Evolutionary conservation across 1,139 yeast genomes (phyloP).

Genomic region (Scheffersomyces illinoinensis): DNA sequence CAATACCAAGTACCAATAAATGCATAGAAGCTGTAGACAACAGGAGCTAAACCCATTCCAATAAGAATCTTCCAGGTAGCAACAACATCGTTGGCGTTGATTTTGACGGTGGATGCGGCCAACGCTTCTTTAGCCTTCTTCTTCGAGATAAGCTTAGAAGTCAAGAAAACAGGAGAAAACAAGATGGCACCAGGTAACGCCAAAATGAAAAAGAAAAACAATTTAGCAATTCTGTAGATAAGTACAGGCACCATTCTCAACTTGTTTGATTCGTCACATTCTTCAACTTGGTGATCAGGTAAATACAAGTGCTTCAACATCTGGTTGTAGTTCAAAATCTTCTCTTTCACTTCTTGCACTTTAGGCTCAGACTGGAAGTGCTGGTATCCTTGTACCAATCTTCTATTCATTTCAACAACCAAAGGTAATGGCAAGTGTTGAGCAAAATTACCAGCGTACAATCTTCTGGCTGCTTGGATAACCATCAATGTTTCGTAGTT

Average conservation of each 20-base stretch:
- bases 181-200: constrained; percentile 46
- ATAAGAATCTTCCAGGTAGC: constrained; percentile 83
- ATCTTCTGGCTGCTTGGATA: constrained; percentile 40
- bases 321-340: constrained; percentile 37
- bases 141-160: constrained; percentile 34
- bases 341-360: constrained; percentile 32
- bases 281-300: constrained; percentile 48
- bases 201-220: constrained; percentile 34
- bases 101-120: constrained; percentile 43
- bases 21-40: constrained; percentile 80
- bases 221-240: constrained; percentile 28
- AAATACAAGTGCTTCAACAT: constrained; percentile 35
- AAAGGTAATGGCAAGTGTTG: constrained; percentile 54
- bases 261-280: constrained; percentile 29
- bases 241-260: constrained; percentile 27
- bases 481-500: constrained; percentile 36
- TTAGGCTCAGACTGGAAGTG: constrained; percentile 36
- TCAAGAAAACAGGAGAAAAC: constrained; percentile 47
- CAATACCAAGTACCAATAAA: constrained; percentile 58
- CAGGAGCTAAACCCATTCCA: constrained; percentile 85
- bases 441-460: constrained; percentile 65
- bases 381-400: constrained; percentile 43
- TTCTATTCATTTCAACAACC: constrained; percentile 48
- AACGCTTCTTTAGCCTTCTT: constrained; percentile 43
- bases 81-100: constrained; percentile 47